Base-by-base conservation (phyloP, 2,329 filamentous ascomycete genomes). In the Lomentospora prolificans region DNA sequence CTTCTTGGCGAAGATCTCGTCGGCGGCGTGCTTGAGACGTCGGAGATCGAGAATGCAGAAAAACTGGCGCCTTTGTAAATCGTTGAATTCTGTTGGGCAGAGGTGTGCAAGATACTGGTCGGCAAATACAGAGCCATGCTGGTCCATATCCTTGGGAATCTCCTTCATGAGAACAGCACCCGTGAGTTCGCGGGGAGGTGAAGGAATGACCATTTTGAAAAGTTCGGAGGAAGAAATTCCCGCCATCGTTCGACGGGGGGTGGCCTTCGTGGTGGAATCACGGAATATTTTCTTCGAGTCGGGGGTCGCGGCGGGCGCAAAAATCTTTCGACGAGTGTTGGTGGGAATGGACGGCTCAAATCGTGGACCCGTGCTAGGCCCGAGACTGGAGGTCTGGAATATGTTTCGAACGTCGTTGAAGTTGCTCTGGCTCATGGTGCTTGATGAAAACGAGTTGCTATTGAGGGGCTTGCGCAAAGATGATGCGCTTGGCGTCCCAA, bases 11-110 rank as follows among this genome's bases (percentile, higher is more conserved):
- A 83, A 84, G 14, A 84, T 80, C 61, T 83, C 80, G 61, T 82
- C 75, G 27, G 80, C 80, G 4, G 79, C 77, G 62, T 82, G 81
- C 67, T 84, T 84, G 50, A 84, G 72, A 59, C 80, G 75, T 58
- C 80, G 78, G 57, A 84, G 69, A 62, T 84, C 80, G 60, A 84
- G 77, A 59, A 84, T 78, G 64, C 80, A 83, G 61, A 82, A 83
- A 64, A 82, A 83, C 68, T 83, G 80, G 57, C 79, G 77, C 51
- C 78, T 75, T 66, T 83, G 79, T 54, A 79, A 72, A 53, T 83
- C 80, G 59, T 80, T 78, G 59, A 82, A 76, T 46, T 80, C 75
- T 25, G 75, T 67, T 2, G 80, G 80, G 61, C 79, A 82, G 30
- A 81, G 75, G 58, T 82, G 75, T 1, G 73, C 71, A 39, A 84